These are phyloP conservation scores for Melampsora americana DNA, from an alignment of 1,284 basidiomycete species.

Conservation along the genomic window DNA sequence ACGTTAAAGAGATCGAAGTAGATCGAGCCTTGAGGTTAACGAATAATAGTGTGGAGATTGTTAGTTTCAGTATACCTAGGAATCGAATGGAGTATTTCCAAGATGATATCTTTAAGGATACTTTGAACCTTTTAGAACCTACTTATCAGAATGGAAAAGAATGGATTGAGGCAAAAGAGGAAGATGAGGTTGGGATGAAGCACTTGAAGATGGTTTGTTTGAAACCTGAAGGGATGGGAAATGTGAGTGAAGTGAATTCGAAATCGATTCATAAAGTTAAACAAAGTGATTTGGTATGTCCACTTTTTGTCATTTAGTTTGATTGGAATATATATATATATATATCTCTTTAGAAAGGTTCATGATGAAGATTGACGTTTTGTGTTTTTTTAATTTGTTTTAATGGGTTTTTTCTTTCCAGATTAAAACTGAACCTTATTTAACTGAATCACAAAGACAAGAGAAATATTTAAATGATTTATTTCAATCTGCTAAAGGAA, in stretches of 20 bases:
- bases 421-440: conserved; percentile 25
- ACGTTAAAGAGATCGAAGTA: conserved; percentile 67
- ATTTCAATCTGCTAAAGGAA: conserved; percentile 34
- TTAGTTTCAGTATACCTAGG: conserved; percentile 57
- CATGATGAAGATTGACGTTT: neutral
- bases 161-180: conserved; percentile 16
- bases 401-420: neutral
- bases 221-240: conserved; percentile 54
- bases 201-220: conserved; percentile 49
- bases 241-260: conserved; percentile 49
- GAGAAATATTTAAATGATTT: conserved; percentile 33
- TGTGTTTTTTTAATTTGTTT: neutral
- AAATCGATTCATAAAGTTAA: neutral
- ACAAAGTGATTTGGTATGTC: conserved; percentile 32
- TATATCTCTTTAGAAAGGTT: neutral
- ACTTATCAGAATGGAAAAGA: conserved; percentile 45
- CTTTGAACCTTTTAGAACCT: conserved; percentile 51
- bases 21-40: conserved; percentile 65
- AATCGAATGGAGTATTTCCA: conserved; percentile 58
- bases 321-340: too few species aligned
- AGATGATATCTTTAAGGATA: conserved; percentile 58
- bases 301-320: too few species aligned
- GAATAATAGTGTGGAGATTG: conserved; percentile 72
- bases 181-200: conserved; percentile 51
- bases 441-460: conserved; percentile 35